Evolutionary conservation across 2,329 filamentous ascomycete species (phyloP), one percentile per base, ranked within the genome.

Genomic region (Torrubiella hemipterigena): DNA sequence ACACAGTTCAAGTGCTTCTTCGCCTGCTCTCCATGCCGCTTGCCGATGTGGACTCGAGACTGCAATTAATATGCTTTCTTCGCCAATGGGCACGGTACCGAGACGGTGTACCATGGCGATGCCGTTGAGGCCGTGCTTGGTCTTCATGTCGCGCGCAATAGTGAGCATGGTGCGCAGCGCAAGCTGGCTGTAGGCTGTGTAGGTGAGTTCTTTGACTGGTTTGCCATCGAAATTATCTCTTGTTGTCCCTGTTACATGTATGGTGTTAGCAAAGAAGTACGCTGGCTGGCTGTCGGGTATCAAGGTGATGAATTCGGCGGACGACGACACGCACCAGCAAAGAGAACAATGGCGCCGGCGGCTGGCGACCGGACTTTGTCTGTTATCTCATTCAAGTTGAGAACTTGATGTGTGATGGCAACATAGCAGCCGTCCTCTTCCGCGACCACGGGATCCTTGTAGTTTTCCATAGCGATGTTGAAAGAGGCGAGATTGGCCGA

Each of bases 1-100:
- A 49, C 83, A 85, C 51, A 73, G 63, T 60, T 96, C 89, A 36
- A 96, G 59, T 20, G 86, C 81, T 58, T 93, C 84, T 60, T 96
- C 89, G 0, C 83, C 89, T 0, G 81, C 89, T 44, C 63, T 61
- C 89, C 89, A 98, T 5, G 84, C 87, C 11, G 81, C 82, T 44
- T 81, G 72, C 7, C 91, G 67, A 59, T 96, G 91, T 21, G 81
- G 75, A 17, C 83, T 70, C 26, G 82, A 86, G 4, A 95, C 81
- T 2, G 84, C 82, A 45, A 96, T 86, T 33, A 93, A 60, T 38
- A 98, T 89, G 50, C 84, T 93, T 59, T 95, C 87, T 56, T 95
- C 84, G n/a, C 77, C 81, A 33, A 96, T 78, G 3, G 84, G 83
- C 12, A 95, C 89, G 14, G 73, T 67, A 0, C 91, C 91, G 4